A percentile compares a stretch with the other conserved stretches of the same genome.
These are phyloP conservation scores for Penicillium oxalicum DNA, from an alignment of 2,329 filamentous ascomycete genomes.

Conservation along the genomic window DNA sequence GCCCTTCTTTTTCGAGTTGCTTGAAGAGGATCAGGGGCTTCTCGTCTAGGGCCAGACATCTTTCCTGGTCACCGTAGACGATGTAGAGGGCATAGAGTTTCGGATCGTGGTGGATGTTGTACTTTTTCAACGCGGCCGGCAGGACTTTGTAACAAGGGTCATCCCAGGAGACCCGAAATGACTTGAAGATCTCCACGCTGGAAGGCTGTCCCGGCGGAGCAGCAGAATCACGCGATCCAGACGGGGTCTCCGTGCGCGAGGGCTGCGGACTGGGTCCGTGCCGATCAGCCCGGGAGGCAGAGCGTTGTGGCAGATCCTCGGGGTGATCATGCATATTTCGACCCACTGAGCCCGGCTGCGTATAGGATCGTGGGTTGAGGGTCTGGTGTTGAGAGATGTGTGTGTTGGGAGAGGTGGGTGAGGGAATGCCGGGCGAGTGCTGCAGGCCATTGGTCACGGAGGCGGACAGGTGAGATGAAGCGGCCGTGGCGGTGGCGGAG, in stretches of 20 bases:
- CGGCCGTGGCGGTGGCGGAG: slow-evolving; percentile 60
- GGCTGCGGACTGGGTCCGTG: slow-evolving; percentile 28
- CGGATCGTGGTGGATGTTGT: slow-evolving; percentile 97
- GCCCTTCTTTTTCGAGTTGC: slow-evolving; percentile 90
- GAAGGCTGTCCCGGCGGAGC: slow-evolving; percentile 29
- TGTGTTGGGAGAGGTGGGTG: slow-evolving; percentile 40
- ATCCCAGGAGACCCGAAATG: slow-evolving; percentile 95
- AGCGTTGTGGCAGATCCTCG: slow-evolving; percentile 29
- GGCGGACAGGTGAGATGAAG: slow-evolving; percentile 64
- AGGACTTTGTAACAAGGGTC: slow-evolving; percentile 97
- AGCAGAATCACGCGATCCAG: slow-evolving; percentile 26
- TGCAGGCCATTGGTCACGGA: slow-evolving; percentile 59
- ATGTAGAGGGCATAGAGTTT: slow-evolving; percentile 97
- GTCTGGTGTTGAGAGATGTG: slow-evolving; percentile 38
- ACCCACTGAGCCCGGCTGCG: slow-evolving; percentile 27
- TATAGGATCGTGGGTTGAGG: slow-evolving; percentile 41
- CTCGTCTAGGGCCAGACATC: slow-evolving; percentile 84
- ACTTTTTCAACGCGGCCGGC: slow-evolving; percentile 91
- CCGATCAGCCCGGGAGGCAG: slow-evolving; percentile 29
- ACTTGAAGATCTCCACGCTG: slow-evolving; percentile 93
- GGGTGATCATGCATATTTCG: slow-evolving; percentile 35
- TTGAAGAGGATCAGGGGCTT: slow-evolving; percentile 95
- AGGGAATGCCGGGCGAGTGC: slow-evolving; percentile 44
- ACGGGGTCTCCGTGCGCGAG: slow-evolving; percentile 28
- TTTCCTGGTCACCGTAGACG: slow-evolving; percentile 96